Evolutionary conservation across 768 basidiomycete species (phyloP), one percentile per base, ranked within the genome.

Genomic region (Suillus weaverae): DNA sequence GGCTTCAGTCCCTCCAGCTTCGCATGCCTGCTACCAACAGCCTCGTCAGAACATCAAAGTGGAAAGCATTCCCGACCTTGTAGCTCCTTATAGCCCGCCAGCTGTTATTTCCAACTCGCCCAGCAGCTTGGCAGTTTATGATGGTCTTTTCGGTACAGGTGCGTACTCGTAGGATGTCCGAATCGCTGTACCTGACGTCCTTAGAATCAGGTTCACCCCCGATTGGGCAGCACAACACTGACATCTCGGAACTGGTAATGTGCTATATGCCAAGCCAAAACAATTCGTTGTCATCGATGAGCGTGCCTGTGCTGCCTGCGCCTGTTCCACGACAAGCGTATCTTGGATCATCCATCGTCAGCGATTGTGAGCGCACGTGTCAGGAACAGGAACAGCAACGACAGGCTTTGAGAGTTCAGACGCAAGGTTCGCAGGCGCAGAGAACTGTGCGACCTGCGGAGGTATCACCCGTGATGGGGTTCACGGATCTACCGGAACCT

Each of bases 331-430:
- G 75, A 59, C 75, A 76, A 69, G 62, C 72, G 0, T 76, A 76
- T 66, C 74, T 72, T 68, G 75, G 62, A 32, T 44, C 73, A 4
- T 77, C 75, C 43, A 63, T 76, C 11, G 67, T 76, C 69, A 68
- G 65, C 68, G 70, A 68, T 66, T 76, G 75, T 68, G 75, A 76
- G 64, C 75, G 75, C 73, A 78, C 75, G 72, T 76, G 76, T 62
- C 75, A 76, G 76, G 75, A 77, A 75, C 75, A 76, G 73, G 76
- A 76, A 78, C 76, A 69, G 11, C 73, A 57, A 39, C 66, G 76
- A 33, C 74, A 73, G 35, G 76, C 69, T 22, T 33, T 76, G 61
- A 66, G 75, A 62, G 73, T 76, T 62, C 69, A 65, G 18, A 77
- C 76, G 7, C 76, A 77, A 66, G 75, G 69, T 64, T 62, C 75